Evolutionary conservation across 2,329 filamentous ascomycete genomes (phyloP).

Genomic region (Fusarium fujikuroi): DNA sequence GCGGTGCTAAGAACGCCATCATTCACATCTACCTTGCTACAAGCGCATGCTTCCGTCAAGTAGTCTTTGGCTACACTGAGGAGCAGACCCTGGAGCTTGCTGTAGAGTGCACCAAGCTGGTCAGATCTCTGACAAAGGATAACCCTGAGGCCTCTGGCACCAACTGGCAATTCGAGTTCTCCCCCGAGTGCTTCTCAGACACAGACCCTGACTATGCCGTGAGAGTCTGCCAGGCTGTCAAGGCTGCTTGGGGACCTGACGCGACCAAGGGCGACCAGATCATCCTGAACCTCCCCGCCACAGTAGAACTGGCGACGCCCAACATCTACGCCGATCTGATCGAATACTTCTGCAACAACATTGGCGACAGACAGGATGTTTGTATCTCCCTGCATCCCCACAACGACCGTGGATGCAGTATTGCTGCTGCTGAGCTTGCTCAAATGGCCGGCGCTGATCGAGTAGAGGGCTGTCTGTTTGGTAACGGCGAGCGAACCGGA

Average conservation of each 20-base stretch:
- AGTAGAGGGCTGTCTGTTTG: slow-evolving; percentile 90
- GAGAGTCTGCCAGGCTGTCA: slow-evolving; percentile 89
- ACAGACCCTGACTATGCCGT: slow-evolving; percentile 85
- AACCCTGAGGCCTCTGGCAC: slow-evolving; percentile 67
- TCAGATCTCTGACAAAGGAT: slow-evolving; percentile 89
- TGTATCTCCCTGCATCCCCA: slow-evolving; percentile 90
- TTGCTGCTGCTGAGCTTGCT: slow-evolving; percentile 89
- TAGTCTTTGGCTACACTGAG: slow-evolving; percentile 89
- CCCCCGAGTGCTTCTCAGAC: slow-evolving; percentile 90
- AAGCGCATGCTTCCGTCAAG: slow-evolving; percentile 91
- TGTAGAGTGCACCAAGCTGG: slow-evolving; percentile 85
- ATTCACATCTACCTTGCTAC: slow-evolving; percentile 97
- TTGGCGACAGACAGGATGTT: slow-evolving; percentile 87
- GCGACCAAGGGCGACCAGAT: slow-evolving; percentile 74
- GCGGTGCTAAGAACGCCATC: slow-evolving; percentile 91
- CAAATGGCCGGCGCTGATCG: slow-evolving; percentile 97
- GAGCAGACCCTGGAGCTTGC: slow-evolving; percentile 85
- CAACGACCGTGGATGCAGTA: slow-evolving; percentile 91
- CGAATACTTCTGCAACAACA: slow-evolving; percentile 91
- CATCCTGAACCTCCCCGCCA: slow-evolving; percentile 97
- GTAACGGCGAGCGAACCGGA: slow-evolving; percentile 94
- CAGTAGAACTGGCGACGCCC: slow-evolving; percentile 92
- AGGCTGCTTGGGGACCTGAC: slow-evolving; percentile 88
- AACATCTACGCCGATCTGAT: slow-evolving; percentile 97
- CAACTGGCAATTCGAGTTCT: slow-evolving; percentile 84